These are phyloP conservation scores for Eragrostis tef DNA, from an alignment of 202 grass and related monocot genomes.

Conservation along the genomic window DNA sequence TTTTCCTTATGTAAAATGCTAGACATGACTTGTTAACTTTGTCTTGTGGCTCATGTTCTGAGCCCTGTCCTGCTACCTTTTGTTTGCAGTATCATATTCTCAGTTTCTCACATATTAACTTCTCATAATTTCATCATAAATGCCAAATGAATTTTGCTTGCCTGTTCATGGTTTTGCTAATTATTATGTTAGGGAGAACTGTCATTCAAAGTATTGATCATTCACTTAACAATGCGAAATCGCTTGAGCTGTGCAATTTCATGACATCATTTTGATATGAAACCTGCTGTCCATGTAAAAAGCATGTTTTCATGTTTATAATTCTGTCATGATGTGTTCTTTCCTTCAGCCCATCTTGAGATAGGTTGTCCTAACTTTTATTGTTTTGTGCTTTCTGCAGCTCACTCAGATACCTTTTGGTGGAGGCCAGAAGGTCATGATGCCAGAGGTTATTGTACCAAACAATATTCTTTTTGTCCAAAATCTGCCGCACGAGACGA, in stretches of 20 bases:
- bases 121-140: constrained; percentile 3
- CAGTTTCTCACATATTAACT: neutral
- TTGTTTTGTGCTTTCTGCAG: constrained; percentile 26
- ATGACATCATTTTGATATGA: neutral
- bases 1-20: neutral
- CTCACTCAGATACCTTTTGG: constrained; percentile 69
- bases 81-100: neutral
- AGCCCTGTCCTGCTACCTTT: constrained; percentile 3
- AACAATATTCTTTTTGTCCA: constrained; percentile 94
- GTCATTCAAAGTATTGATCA: neutral
- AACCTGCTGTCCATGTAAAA: neutral
- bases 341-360: constrained; percentile 4
- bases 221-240: neutral
- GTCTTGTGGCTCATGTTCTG: neutral
- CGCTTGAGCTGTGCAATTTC: neutral
- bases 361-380: neutral
- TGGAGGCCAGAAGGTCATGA: constrained; percentile 66
- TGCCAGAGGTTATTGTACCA: constrained; percentile 69
- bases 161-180: neutral
- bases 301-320: neutral
- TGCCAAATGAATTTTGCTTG: neutral
- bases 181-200: neutral
- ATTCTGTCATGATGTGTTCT: neutral
- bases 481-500: constrained; percentile 84
- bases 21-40: neutral